A percentile compares a stretch with the other conserved stretches of the same genome.
These are phyloP conservation scores for Nissolia schottii DNA, from an alignment of 306 rosid species.

Conservation along the genomic window DNA sequence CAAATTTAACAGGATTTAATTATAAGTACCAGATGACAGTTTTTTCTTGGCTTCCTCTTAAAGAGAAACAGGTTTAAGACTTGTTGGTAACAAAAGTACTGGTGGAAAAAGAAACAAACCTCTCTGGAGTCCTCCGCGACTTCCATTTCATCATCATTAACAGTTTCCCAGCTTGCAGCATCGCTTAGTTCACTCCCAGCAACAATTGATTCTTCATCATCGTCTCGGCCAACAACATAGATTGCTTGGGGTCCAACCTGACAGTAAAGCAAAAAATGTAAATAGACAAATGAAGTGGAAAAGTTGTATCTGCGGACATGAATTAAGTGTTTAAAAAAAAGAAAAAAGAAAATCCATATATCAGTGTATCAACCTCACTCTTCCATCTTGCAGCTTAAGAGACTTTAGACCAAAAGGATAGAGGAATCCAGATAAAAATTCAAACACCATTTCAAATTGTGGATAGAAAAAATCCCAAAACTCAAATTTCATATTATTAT, in stretches of 20 bases:
- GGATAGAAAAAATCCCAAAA: background rate
- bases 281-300: slow-evolving; percentile 17
- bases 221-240: slow-evolving; percentile 98
- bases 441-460: background rate
- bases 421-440: background rate
- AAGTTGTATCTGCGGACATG: slow-evolving; percentile 15
- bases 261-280: slow-evolving; percentile 9
- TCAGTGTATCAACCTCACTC: background rate
- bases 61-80: slow-evolving; percentile 13
- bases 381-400: slow-evolving; percentile 7
- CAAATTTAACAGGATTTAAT: too few species aligned
- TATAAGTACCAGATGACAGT: background rate
- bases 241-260: slow-evolving; percentile 99
- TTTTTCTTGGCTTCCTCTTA: slow-evolving; percentile 16
- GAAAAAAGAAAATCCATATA: background rate
- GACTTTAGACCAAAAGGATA: background rate
- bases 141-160: slow-evolving; percentile 73
- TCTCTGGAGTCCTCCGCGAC: slow-evolving; percentile 48
- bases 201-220: slow-evolving; percentile 84
- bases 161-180: slow-evolving; percentile 99
- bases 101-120: slow-evolving; percentile 50
- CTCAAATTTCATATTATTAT: background rate
- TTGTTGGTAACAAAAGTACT: slow-evolving; percentile 13
- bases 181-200: slow-evolving; percentile 90
- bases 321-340: background rate